A percentile compares a stretch with the other conserved stretches of the same genome.
Evolutionary conservation across 2,329 filamentous ascomycete species (phyloP).

Genomic region (Chaetomiaceae sp.): DNA sequence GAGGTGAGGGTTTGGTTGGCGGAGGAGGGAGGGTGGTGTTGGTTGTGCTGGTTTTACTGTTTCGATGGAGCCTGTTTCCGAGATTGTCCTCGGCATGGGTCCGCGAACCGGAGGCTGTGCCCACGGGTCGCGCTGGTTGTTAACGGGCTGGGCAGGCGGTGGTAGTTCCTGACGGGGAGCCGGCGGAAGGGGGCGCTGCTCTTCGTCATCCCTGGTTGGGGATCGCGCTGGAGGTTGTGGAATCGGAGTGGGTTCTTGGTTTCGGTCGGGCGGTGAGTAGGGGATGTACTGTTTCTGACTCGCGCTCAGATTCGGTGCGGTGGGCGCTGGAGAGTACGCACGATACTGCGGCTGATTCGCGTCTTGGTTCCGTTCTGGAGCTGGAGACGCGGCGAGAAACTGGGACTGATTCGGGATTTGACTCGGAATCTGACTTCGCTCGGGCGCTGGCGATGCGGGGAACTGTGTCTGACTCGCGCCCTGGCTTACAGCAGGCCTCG

Average conservation of each 20-base stretch:
- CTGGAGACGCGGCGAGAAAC: slow-evolving; percentile 18
- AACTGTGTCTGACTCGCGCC: slow-evolving; percentile 24
- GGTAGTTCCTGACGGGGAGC: neutral
- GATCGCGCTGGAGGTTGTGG: slow-evolving; percentile 18
- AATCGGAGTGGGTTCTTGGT: neutral
- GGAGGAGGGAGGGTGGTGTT: neutral
- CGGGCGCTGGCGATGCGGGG: slow-evolving; percentile 14
- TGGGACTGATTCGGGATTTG: slow-evolving; percentile 32
- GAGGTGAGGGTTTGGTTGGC: neutral
- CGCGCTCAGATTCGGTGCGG: neutral
- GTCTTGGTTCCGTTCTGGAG: neutral
- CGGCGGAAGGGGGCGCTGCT: slow-evolving; percentile 9
- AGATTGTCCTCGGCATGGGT: slow-evolving; percentile 14
- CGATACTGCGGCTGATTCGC: neutral
- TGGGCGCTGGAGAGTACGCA: neutral
- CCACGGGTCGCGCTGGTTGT: neutral
- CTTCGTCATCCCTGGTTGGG: slow-evolving; percentile 18
- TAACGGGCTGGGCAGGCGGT: neutral
- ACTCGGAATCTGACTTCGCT: slow-evolving; percentile 27
- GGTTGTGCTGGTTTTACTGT: slow-evolving; percentile 19
- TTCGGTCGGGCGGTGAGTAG: slow-evolving; percentile 4
- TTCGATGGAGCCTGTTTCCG: slow-evolving; percentile 26
- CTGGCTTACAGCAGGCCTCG: slow-evolving; percentile 19
- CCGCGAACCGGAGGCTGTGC: neutral
- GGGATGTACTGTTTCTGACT: slow-evolving; percentile 3